Conservation (phyloP, 495 filamentous ascomycete species). For the Parmelia sp. region DNA sequence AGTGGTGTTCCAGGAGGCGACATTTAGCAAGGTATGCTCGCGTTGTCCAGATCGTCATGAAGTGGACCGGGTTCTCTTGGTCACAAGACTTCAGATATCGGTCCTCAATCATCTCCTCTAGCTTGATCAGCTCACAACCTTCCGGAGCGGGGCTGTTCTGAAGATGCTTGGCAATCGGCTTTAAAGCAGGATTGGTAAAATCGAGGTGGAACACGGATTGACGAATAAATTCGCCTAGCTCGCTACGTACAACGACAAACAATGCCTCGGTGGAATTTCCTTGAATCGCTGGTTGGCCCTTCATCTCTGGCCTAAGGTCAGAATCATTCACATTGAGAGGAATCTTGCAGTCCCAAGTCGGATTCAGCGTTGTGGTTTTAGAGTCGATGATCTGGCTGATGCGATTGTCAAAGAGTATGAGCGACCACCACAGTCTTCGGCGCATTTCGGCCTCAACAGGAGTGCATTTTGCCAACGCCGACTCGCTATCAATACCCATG, state of each 20-base stretch:
- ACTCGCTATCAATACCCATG: slow-evolving; percentile 48
- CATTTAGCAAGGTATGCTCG: slow-evolving; percentile 40
- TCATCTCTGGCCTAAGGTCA: slow-evolving; percentile 49
- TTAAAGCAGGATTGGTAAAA: slow-evolving; percentile 45
- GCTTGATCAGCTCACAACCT: slow-evolving; percentile 28
- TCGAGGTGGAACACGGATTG: slow-evolving; percentile 43
- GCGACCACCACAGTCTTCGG: slow-evolving; percentile 55
- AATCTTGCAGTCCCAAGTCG: slow-evolving; percentile 50
- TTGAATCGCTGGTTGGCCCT: slow-evolving; percentile 33
- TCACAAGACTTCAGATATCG: slow-evolving; percentile 44
- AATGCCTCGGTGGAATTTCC: slow-evolving; percentile 43
- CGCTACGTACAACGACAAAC: slow-evolving; percentile 45
- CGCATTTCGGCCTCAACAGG: slow-evolving; percentile 52
- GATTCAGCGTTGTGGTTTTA: slow-evolving; percentile 35
- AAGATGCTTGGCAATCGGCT: slow-evolving; percentile 31
- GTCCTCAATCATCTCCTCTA: slow-evolving; percentile 43
- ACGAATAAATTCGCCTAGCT: slow-evolving; percentile 45
- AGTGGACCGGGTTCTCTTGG: slow-evolving; percentile 46
- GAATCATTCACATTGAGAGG: slow-evolving; percentile 53
- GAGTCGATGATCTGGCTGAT: slow-evolving; percentile 41
- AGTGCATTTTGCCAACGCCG: slow-evolving; percentile 28
- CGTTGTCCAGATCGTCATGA: slow-evolving; percentile 48
- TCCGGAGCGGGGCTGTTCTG: slow-evolving; percentile 23
- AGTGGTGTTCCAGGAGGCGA: slow-evolving; percentile 43
- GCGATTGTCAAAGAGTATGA: slow-evolving; percentile 47